These are phyloP conservation scores for Candida sanyaensis DNA, from an alignment of 1,139 yeast genomes.

Conservation along the genomic window DNA sequence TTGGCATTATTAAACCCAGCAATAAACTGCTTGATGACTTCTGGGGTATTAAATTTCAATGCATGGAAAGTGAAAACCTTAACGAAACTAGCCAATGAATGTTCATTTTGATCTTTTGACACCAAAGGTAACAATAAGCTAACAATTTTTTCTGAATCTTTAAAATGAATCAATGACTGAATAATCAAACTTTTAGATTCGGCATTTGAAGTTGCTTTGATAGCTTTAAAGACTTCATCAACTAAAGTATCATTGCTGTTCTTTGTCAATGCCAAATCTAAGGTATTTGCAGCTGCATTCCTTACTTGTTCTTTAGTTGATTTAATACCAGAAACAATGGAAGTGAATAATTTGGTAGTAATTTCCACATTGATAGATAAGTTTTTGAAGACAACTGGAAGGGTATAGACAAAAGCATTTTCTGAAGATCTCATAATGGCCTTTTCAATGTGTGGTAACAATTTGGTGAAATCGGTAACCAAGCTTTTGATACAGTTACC, in stretches of 20 bases:
- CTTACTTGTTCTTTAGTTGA: slow-evolving; percentile 72
- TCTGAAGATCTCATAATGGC: slow-evolving; percentile 84
- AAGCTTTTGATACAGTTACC: slow-evolving; percentile 44
- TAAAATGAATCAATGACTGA: slow-evolving; percentile 8
- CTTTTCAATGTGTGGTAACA: slow-evolving; percentile 69
- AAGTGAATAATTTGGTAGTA: slow-evolving; percentile 54
- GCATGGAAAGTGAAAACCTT: slow-evolving; percentile 47
- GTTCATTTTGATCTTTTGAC: slow-evolving; percentile 76
- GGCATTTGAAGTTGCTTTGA: slow-evolving; percentile 63
- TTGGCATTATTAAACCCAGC: slow-evolving; percentile 68
- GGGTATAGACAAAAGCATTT: slow-evolving; percentile 53
- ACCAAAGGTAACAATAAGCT: slow-evolving; percentile 51
- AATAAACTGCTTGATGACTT: slow-evolving; percentile 9
- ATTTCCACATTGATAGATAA: slow-evolving; percentile 16
- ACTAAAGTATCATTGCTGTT: slow-evolving; percentile 25
- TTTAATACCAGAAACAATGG: slow-evolving; percentile 65
- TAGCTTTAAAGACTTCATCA: slow-evolving; percentile 56
- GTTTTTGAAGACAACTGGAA: slow-evolving; percentile 48
- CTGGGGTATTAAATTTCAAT: slow-evolving; percentile 16
- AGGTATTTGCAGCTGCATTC: slow-evolving; percentile 47
- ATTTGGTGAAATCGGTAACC: slow-evolving; percentile 40
- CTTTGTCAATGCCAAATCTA: slow-evolving; percentile 27
- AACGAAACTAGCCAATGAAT: slow-evolving; percentile 53
- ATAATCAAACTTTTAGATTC: slow-evolving; percentile 57
- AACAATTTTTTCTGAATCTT: slow-evolving; percentile 41